phyloP scores from a whole-genome alignment of 768 basidiomycete genomes.

The Hygrocybe coccinea region DNA sequence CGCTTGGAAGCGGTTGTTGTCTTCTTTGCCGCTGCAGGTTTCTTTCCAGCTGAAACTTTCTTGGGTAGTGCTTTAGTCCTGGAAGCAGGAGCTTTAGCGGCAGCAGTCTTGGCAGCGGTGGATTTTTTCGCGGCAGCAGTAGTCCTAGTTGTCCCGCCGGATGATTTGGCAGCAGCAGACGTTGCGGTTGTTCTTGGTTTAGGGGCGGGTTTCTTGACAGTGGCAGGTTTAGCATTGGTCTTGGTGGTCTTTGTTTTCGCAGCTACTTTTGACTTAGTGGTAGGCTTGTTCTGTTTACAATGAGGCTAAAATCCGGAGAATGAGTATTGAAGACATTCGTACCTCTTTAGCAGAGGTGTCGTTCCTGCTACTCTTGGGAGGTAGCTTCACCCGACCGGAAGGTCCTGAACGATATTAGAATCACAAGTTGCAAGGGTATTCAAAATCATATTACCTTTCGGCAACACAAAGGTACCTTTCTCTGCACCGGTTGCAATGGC shows the following conservation, averaged over 20 bases:
- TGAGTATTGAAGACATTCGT: neutral
- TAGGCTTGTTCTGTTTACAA: constrained; percentile 24
- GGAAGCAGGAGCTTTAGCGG: constrained; percentile 31
- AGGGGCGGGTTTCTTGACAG: constrained; percentile 18
- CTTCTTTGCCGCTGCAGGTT: constrained; percentile 36
- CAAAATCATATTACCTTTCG: constrained; percentile 60
- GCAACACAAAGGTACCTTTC: constrained; percentile 77
- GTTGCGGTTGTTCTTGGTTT: constrained; percentile 14
- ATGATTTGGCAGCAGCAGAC: constrained; percentile 23
- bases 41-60: constrained; percentile 38
- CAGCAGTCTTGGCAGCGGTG: constrained; percentile 25
- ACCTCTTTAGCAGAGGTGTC: constrained; percentile 44
- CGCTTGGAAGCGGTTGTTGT: constrained; percentile 34
- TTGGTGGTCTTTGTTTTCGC: constrained; percentile 30
- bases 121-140: constrained; percentile 24
- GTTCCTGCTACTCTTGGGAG: constrained; percentile 41
- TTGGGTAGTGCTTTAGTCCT: constrained; percentile 22
- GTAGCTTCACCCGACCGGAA: constrained; percentile 72
- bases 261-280: constrained; percentile 42
- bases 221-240: constrained; percentile 7
- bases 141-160: constrained; percentile 20
- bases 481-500: constrained; percentile 81
- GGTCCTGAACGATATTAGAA: constrained; percentile 40
- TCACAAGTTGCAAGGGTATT: constrained; percentile 1
- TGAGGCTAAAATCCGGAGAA: neutral